Evolutionary conservation across 1,284 basidiomycete genomes (phyloP), one percentile per base, ranked within the genome.

Genomic region (Fomitiporia mediterranea): DNA sequence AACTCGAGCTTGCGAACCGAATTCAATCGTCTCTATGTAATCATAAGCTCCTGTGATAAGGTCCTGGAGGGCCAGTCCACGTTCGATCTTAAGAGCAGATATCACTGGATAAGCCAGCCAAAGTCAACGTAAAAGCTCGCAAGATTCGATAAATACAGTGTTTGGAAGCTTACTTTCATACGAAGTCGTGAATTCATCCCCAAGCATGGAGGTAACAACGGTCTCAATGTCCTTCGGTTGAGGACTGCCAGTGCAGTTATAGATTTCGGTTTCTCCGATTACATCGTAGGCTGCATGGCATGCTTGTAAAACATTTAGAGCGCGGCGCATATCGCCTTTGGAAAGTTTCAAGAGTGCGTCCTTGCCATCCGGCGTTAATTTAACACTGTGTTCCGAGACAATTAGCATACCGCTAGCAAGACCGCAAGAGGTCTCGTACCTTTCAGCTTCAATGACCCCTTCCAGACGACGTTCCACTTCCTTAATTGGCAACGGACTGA

Each of bases 301-400:
- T 1, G 97, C 97, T 76, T 99, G 96, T 8, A 99, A 76, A 37
- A 99, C 88, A 67, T 98, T 99, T 42, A 99, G 77, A 1, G 95
- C 96, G 53, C 97, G 79, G 61, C 97, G 86, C 97, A 99, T 99
- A 69, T 99, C 97, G 27, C 97, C 97, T 63, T 87, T 89, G 0
- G 93, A 94, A 7, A 99, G 81, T 68, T 92, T 97, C 42, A 99
- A 77, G 35, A 99, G 75, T 2, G 97, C 96, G 46, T 85, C 80
- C 69, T 88, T 89, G 3, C 96, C 97, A 53, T 95, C 92, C 0
- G 83, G 76, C 0, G 91, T 93, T 34, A 99, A 67, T 50, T 90
- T 91, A 58, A 95, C 93, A 7, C 94, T 98, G 64, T 3, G 48
- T 30, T 25, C 8, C 51, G 9, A 42, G 42, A 39, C 51, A 48